Percentiles rank a stretch among this genome's conserved stretches.
These are phyloP conservation scores for Nicotiana paniculata DNA, from an alignment of 257 asterid species.

Conservation along the genomic window DNA sequence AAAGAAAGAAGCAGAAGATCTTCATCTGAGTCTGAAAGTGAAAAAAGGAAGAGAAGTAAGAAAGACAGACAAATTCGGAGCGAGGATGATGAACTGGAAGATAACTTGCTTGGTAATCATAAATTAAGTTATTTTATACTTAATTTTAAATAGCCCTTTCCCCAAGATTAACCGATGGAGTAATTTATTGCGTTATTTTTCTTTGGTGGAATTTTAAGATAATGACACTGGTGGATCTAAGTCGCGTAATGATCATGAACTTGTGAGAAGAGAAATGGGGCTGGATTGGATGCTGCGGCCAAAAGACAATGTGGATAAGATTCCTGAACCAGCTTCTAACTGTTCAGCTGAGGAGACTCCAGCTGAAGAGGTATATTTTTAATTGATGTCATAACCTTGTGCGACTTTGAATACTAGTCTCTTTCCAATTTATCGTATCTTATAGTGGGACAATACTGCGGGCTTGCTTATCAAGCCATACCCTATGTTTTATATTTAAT, in stretches of 20 bases:
- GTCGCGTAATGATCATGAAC: conserved; percentile 20
- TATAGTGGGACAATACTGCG: background rate
- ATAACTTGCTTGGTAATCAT: conserved; percentile 24
- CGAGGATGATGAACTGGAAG: conserved; percentile 13
- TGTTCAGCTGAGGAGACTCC: conserved; percentile 42
- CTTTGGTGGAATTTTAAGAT: conserved; percentile 20
- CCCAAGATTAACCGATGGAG: background rate
- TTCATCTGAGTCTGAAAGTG: conserved; percentile 30
- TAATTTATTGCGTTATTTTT: background rate
- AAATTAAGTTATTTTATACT: background rate
- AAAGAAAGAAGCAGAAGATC: conserved; percentile 32
- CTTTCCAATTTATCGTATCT: background rate
- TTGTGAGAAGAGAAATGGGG: conserved; percentile 75
- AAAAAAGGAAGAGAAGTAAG: conserved; percentile 9
- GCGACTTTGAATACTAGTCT: background rate
- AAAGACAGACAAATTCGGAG: conserved; percentile 17
- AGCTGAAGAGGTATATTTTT: conserved; percentile 49
- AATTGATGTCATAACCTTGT: background rate
- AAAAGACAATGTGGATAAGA: conserved; percentile 34
- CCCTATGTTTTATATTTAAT: background rate
- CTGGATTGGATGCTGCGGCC: conserved; percentile 98
- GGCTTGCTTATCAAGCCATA: background rate
- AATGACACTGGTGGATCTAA: conserved; percentile 31
- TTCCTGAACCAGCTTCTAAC: conserved; percentile 24
- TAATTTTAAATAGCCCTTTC: background rate